phyloP scores from a whole-genome alignment of 2,329 filamentous ascomycete genomes.

The Beauveria sp. region DNA sequence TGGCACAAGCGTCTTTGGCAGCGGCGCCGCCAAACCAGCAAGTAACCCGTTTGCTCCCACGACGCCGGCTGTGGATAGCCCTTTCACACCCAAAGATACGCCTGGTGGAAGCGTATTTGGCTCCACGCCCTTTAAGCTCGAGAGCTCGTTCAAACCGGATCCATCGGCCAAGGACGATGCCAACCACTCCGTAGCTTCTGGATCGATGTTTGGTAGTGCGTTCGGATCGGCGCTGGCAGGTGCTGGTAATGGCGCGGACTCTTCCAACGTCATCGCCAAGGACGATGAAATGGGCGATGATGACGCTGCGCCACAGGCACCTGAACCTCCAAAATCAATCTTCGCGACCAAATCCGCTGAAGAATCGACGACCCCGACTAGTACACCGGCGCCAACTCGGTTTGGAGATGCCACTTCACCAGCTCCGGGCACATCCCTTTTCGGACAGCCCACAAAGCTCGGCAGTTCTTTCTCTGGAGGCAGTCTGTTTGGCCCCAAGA shows the following conservation, averaged over 20 bases:
- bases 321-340: slow-evolving; percentile 20
- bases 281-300: slow-evolving; percentile 48
- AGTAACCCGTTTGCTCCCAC: slow-evolving; percentile 22
- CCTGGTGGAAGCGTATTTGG: slow-evolving; percentile 33
- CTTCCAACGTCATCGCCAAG: slow-evolving; percentile 30
- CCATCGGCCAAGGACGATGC: slow-evolving; percentile 52
- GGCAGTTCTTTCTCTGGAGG: slow-evolving; percentile 13
- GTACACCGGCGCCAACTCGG: slow-evolving; percentile 42
- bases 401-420: slow-evolving; percentile 34
- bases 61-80: slow-evolving; percentile 16
- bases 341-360: slow-evolving; percentile 16
- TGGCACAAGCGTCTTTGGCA: slow-evolving; percentile 30
- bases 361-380: slow-evolving; percentile 41
- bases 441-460: slow-evolving; percentile 26
- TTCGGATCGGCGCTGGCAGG: slow-evolving; percentile 54
- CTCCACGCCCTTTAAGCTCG: slow-evolving; percentile 57
- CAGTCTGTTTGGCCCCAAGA: slow-evolving; percentile 23
- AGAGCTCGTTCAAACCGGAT: slow-evolving; percentile 60
- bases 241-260: slow-evolving; percentile 29
- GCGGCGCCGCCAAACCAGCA: slow-evolving; percentile 27
- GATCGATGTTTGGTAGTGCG: slow-evolving; percentile 50
- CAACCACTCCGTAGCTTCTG: slow-evolving; percentile 36
- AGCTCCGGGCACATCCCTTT: slow-evolving; percentile 25
- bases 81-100: slow-evolving; percentile 18
- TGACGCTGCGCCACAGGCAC: slow-evolving; percentile 14